Evolutionary conservation across 2,329 filamentous ascomycete species (phyloP).

Genomic region (Sarocladium brachiariae): DNA sequence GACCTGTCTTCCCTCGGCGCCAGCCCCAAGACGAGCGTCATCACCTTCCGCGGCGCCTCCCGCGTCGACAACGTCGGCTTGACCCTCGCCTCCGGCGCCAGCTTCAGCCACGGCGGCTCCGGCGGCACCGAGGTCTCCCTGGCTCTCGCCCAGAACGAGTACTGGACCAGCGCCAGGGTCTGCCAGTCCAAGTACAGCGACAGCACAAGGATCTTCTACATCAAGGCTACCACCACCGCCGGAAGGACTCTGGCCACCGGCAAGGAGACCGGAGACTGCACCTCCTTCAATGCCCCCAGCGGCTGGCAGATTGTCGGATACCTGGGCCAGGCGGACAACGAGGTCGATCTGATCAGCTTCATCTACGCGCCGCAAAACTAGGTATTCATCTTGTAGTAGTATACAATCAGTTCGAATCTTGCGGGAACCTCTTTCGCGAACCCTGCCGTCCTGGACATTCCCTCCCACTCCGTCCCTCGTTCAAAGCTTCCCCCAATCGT

Average conservation of each 20-base stretch:
- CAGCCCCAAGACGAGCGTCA: slow-evolving; percentile 1
- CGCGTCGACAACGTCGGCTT: slow-evolving; percentile 5
- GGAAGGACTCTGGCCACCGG: neutral
- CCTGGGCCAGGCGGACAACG: neutral
- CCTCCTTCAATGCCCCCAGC: neutral
- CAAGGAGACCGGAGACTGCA: neutral
- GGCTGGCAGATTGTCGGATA: slow-evolving; percentile 8
- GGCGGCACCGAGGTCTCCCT: slow-evolving; percentile 3
- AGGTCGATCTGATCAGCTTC: slow-evolving; percentile 1
- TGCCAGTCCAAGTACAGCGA: neutral
- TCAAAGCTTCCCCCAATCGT: too few relatives aligned
- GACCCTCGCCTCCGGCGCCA: neutral
- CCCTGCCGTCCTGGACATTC: too few relatives aligned
- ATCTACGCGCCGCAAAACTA: slow-evolving; percentile 4
- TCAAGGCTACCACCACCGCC: slow-evolving; percentile 1
- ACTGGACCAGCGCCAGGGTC: neutral
- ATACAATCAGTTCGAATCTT: too few relatives aligned
- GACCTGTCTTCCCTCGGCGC: neutral
- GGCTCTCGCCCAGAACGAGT: neutral
- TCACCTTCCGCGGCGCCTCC: slow-evolving; percentile 4
- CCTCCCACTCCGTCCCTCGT: too few relatives aligned
- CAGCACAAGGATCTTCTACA: slow-evolving; percentile 6
- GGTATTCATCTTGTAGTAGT: too few relatives aligned
- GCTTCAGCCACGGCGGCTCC: neutral
- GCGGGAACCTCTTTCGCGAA: too few relatives aligned